These are phyloP conservation scores for Iris pallida DNA, from an alignment of 116 monocot genomes.

Conservation along the genomic window DNA sequence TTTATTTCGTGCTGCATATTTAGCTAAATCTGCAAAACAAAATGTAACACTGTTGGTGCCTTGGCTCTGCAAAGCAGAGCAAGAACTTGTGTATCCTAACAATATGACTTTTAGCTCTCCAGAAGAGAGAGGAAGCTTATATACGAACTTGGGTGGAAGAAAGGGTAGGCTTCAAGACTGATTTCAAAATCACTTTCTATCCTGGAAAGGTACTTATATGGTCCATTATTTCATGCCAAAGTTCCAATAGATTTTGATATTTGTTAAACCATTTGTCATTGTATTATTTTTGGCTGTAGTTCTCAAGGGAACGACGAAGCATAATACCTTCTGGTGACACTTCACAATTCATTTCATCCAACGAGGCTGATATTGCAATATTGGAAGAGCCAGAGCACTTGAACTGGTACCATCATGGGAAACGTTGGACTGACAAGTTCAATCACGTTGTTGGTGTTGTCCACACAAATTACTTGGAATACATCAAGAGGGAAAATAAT, in stretches of 20 bases:
- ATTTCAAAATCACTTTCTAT: constrained; percentile 96
- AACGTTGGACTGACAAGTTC: no score
- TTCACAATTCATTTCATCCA: constrained; percentile 76
- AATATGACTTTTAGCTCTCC: constrained; percentile 68
- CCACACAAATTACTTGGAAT: no score
- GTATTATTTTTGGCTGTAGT: constrained; percentile 53
- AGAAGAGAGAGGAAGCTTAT: constrained; percentile 84
- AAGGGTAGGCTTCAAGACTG: constrained; percentile 80
- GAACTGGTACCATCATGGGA: constrained; percentile 99
- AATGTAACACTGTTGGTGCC: no score
- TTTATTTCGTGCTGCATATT: no score
- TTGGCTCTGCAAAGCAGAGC: no score
- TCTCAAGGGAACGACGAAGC: constrained; percentile 86
- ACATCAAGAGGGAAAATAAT: no score
- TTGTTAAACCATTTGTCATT: no score
- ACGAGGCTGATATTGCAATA: constrained; percentile 94
- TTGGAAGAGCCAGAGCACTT: constrained; percentile 96
- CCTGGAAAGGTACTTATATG: constrained; percentile 76
- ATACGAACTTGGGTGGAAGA: constrained; percentile 92
- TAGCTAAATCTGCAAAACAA: no score
- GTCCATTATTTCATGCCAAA: constrained; percentile 5
- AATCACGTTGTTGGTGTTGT: no score
- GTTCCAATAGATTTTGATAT: constrained; percentile 2
- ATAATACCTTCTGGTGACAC: constrained; percentile 99
- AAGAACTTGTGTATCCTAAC: constrained; percentile 89